A percentile compares a stretch with the other conserved stretches of the same genome.
These are phyloP conservation scores for Globisporangium lucens DNA, from an alignment of 352 stramenopile genomes.

Conservation along the genomic window DNA sequence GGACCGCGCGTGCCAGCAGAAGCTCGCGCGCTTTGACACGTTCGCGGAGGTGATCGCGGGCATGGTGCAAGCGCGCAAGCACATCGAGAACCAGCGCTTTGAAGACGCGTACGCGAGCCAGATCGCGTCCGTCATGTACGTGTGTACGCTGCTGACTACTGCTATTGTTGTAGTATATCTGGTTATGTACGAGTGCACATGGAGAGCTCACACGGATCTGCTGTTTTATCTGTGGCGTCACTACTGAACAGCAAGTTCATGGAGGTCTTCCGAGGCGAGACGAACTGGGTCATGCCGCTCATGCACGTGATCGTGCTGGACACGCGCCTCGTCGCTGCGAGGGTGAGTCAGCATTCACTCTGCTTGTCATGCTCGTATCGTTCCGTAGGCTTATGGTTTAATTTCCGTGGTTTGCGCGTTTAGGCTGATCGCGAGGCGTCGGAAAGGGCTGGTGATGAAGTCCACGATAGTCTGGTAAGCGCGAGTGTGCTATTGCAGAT, in stretches of 20 bases:
- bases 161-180: neutral
- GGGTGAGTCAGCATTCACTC: constrained; percentile 26
- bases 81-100: constrained; percentile 39
- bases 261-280: constrained; percentile 80
- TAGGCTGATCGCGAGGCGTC: constrained; percentile 70
- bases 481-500: neutral
- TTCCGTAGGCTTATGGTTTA: neutral
- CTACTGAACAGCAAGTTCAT: constrained; percentile 70
- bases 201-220: neutral
- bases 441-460: constrained; percentile 59
- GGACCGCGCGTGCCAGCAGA: constrained; percentile 44
- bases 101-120: constrained; percentile 60
- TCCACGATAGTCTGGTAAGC: constrained; percentile 65
- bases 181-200: neutral
- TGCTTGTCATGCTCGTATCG: neutral
- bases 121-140: constrained; percentile 70
- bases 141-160: neutral
- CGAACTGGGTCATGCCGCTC: constrained; percentile 84
- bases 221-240: neutral
- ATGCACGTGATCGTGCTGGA: constrained; percentile 80
- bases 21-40: constrained; percentile 48
- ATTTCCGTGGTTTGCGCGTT: neutral
- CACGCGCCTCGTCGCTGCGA: constrained; percentile 64
- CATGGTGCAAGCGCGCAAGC: constrained; percentile 63
- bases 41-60: constrained; percentile 65